phyloP scores from a whole-genome alignment of 2,329 filamentous ascomycete genomes.

The Aspergillus caelatus region DNA sequence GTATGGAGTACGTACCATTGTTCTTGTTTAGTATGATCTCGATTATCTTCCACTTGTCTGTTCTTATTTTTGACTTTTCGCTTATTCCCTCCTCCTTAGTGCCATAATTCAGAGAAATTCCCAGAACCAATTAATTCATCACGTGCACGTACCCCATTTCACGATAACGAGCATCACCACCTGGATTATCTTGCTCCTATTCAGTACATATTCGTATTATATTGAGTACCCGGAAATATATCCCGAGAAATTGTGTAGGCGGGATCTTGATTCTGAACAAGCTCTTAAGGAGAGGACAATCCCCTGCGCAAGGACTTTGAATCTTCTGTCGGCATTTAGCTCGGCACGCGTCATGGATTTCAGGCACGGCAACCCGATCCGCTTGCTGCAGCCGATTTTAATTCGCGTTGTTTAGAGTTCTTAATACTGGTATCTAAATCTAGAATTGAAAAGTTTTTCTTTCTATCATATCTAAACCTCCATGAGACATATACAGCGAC shows the following conservation, averaged over 20 bases:
- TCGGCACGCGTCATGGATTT: conserved; percentile 24
- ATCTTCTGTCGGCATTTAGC: conserved; percentile 24
- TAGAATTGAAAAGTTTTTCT: background rate
- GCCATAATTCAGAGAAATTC: background rate
- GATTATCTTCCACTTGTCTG: background rate
- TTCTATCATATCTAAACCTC: background rate
- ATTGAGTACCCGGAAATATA: background rate
- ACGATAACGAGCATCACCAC: background rate
- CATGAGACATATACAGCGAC: background rate
- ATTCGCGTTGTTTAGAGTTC: background rate
- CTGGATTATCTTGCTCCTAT: background rate
- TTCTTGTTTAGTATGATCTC: background rate
- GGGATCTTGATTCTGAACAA: background rate
- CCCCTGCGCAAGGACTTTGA: background rate
- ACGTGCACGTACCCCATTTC: background rate
- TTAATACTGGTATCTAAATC: background rate
- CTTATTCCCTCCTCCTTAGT: background rate
- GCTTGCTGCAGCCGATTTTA: conserved; percentile 15
- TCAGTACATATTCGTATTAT: background rate
- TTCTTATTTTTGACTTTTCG: background rate
- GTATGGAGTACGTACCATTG: background rate
- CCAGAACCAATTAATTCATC: background rate
- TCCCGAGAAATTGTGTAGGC: background rate
- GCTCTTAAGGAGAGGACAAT: background rate
- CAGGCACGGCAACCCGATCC: conserved; percentile 29